phyloP scores from a whole-genome alignment of 768 basidiomycete species.

The Artomyces pyxidatus region DNA sequence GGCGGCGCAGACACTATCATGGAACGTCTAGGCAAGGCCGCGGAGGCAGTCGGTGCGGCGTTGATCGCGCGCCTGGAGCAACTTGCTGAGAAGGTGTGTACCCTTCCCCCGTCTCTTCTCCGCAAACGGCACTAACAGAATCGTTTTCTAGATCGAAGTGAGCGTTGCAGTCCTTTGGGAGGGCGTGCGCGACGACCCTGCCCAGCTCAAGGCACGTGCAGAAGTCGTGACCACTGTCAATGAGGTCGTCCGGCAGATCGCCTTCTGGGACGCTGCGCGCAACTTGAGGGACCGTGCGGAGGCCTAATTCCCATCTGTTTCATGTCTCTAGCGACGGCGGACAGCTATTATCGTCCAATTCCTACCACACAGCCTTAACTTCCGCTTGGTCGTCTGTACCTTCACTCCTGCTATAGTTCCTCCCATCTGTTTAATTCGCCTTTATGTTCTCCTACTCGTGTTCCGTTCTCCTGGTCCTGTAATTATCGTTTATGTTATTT shows the following conservation, averaged over 20 bases:
- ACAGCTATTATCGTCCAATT: too few relatives aligned
- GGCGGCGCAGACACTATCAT: conserved; percentile 44
- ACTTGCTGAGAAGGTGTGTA: conserved; percentile 48
- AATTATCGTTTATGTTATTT: neutral
- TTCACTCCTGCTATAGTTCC: neutral
- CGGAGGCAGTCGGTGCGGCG: conserved; percentile 41
- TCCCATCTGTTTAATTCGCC: neutral
- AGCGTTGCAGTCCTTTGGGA: conserved; percentile 56
- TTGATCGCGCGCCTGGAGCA: conserved; percentile 38
- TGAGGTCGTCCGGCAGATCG: conserved; percentile 34
- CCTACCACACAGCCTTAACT: neutral
- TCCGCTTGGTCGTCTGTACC: neutral
- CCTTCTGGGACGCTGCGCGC: conserved; percentile 34
- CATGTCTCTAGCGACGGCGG: too few relatives aligned
- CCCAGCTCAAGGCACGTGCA: conserved; percentile 33
- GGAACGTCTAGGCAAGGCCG: conserved; percentile 36
- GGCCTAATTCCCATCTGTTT: too few relatives aligned
- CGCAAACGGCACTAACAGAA: too few relatives aligned
- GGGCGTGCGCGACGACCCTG: conserved; percentile 38
- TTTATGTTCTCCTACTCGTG: neutral
- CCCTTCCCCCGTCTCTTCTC: too few relatives aligned
- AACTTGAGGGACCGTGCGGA: conserved; percentile 12
- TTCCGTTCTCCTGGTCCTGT: neutral
- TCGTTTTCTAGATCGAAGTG: conserved; percentile 43
- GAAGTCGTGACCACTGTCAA: conserved; percentile 31